Conservation (phyloP, 208 protist species). For the Acanthamoeba triangularis region DNA sequence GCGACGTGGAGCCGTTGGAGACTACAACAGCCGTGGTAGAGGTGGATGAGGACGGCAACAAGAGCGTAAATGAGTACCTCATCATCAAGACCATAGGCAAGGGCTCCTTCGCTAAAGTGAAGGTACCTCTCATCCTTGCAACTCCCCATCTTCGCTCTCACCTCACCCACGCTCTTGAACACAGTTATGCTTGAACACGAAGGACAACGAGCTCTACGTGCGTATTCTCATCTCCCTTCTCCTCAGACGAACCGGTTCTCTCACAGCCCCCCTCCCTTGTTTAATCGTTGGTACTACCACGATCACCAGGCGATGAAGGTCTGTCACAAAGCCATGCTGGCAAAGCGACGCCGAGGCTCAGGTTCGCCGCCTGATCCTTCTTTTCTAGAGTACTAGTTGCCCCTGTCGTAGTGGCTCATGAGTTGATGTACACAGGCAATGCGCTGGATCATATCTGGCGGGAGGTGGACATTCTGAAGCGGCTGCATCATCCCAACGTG, state of each 20-base stretch:
- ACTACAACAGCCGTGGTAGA: neutral
- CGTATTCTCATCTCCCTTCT: neutral
- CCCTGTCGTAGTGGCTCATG: neutral
- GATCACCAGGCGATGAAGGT: slow-evolving; percentile 65
- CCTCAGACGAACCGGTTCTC: neutral
- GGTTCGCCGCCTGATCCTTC: neutral
- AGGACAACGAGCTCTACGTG: slow-evolving; percentile 76
- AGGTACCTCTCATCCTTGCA: neutral
- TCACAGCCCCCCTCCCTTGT: too few relatives aligned
- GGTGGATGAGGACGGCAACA: slow-evolving; percentile 66
- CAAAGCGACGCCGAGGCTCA: neutral
- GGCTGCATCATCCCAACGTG: slow-evolving; percentile 52
- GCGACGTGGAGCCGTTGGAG: neutral
- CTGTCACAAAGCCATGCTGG: slow-evolving; percentile 21
- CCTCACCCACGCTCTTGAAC: neutral
- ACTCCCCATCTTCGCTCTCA: neutral
- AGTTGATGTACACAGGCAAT: neutral
- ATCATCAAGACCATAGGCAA: slow-evolving; percentile 73
- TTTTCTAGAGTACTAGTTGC: neutral
- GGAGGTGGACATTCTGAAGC: slow-evolving; percentile 66
- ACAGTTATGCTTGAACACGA: slow-evolving; percentile 68
- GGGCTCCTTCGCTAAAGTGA: slow-evolving; percentile 71
- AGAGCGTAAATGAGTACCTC: slow-evolving; percentile 55
- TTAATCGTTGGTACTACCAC: neutral
- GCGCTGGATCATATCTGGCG: slow-evolving; percentile 40